phyloP scores from a whole-genome alignment of 2,329 filamentous ascomycete species.

The Ceratocystis destructans region DNA sequence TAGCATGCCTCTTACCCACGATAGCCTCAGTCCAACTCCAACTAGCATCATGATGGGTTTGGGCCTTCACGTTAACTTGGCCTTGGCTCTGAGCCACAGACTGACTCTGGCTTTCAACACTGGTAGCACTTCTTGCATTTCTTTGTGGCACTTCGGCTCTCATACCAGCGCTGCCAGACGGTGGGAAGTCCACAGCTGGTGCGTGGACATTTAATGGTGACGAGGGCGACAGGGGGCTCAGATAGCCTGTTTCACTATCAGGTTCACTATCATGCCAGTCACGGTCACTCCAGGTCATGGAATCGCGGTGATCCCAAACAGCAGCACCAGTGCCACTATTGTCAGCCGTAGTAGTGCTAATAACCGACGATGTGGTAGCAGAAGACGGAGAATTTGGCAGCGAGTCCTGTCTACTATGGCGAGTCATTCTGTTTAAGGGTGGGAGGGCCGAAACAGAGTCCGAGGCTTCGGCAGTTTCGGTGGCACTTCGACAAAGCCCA shows the following conservation, averaged over 20 bases:
- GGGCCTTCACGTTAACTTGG: neutral
- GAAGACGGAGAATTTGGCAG: slow-evolving; percentile 3
- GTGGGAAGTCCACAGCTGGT: neutral
- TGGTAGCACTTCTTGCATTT: too few relatives aligned
- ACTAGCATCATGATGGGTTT: slow-evolving; percentile 19
- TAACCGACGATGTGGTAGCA: slow-evolving; percentile 4
- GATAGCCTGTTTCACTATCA: slow-evolving; percentile 29
- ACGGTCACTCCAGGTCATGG: slow-evolving; percentile 50
- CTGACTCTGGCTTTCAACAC: neutral
- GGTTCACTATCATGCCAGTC: slow-evolving; percentile 45
- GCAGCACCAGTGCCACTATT: neutral
- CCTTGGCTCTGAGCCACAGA: neutral
- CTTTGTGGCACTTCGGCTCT: slow-evolving; percentile 1
- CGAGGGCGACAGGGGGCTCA: slow-evolving; percentile 15
- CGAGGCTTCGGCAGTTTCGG: slow-evolving; percentile 2
- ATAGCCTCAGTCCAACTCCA: slow-evolving; percentile 46
- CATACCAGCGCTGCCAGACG: neutral
- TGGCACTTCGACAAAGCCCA: neutral
- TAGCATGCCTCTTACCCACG: slow-evolving; percentile 30
- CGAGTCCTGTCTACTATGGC: slow-evolving; percentile 6
- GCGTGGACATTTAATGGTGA: neutral
- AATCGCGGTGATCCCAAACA: slow-evolving; percentile 32
- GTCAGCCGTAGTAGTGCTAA: neutral
- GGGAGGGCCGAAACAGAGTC: slow-evolving; percentile 23
- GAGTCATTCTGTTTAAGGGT: slow-evolving; percentile 18